Percentiles rank a stretch among this genome's conserved stretches.
These are phyloP conservation scores for Gracilaria domingensis DNA, from an alignment of 23 red algal genomes.

Conservation along the genomic window DNA sequence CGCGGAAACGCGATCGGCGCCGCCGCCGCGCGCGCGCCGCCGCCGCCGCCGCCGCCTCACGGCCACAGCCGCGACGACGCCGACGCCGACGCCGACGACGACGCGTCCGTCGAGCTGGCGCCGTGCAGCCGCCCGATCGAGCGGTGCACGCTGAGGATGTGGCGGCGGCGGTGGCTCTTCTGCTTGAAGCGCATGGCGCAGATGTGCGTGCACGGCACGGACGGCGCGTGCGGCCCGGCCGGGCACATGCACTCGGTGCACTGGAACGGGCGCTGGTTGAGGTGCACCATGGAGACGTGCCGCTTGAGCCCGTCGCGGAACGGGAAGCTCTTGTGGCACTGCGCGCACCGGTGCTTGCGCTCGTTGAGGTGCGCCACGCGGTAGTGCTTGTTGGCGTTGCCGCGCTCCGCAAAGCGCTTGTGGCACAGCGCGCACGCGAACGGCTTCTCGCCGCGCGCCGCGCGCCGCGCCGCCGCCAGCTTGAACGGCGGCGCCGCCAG, in stretches of 20 bases:
- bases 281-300: conserved; percentile 57
- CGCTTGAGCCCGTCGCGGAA: conserved; percentile 70
- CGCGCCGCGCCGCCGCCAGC: not conserved
- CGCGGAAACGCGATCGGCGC: no score
- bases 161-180: conserved; percentile 60
- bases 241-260: conserved; percentile 67
- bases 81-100: not conserved
- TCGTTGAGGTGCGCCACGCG: conserved; percentile 49
- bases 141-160: conserved; percentile 56
- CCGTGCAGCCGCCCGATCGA: not conserved
- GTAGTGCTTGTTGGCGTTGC: conserved; percentile 71
- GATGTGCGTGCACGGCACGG: conserved; percentile 35
- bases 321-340: conserved; percentile 36
- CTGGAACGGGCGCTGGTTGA: conserved; percentile 55
- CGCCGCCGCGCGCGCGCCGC: no score
- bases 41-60: no score
- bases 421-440: conserved; percentile 39
- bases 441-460: not conserved
- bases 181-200: conserved; percentile 65
- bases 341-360: conserved; percentile 50
- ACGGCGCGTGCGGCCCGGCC: conserved; percentile 17
- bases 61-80: not conserved
- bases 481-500: not conserved
- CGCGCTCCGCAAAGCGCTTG: conserved; percentile 66
- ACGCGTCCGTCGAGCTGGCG: not conserved